Evolutionary conservation across 2,329 filamentous ascomycete genomes (phyloP).

Genomic region (Rutstroemia sp.): DNA sequence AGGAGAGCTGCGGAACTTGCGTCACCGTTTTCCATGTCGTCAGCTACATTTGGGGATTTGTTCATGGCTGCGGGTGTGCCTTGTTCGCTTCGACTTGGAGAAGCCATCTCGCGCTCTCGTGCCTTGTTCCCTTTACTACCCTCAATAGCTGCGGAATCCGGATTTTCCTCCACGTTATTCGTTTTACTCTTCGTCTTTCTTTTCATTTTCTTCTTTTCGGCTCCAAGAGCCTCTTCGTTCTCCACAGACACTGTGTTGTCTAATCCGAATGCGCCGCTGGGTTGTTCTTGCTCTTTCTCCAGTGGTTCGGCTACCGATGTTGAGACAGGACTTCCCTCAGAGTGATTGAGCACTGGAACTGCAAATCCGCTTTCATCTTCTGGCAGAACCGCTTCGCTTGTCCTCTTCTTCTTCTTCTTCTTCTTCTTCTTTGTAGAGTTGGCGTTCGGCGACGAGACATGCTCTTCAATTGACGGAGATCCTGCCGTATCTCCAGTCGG

Average conservation of each 20-base stretch:
- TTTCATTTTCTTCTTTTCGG: not conserved
- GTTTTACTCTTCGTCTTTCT: not conserved
- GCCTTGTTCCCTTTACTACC: not conserved
- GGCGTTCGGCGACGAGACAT: not conserved
- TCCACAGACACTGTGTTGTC: not conserved
- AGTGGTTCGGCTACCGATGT: too few species aligned
- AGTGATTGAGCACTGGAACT: too few species aligned
- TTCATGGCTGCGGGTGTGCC: too few species aligned
- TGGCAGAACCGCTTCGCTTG: not conserved
- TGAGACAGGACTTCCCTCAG: too few species aligned
- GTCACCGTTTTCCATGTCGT: not conserved
- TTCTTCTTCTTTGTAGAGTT: not conserved
- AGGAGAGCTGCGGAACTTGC: slow-evolving; percentile 2
- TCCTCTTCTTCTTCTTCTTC: not conserved
- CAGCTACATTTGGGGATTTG: not conserved
- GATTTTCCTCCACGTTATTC: not conserved
- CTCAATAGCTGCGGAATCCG: not conserved
- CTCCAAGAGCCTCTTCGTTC: not conserved
- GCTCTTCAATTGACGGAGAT: not conserved
- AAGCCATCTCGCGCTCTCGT: not conserved
- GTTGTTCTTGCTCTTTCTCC: too few species aligned
- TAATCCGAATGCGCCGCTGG: too few species aligned
- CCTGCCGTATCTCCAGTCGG: not conserved
- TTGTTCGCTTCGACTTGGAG: too few species aligned
- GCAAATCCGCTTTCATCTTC: not conserved